Conservation (phyloP, 768 basidiomycete genomes). For the Mycena sanguinolenta region DNA sequence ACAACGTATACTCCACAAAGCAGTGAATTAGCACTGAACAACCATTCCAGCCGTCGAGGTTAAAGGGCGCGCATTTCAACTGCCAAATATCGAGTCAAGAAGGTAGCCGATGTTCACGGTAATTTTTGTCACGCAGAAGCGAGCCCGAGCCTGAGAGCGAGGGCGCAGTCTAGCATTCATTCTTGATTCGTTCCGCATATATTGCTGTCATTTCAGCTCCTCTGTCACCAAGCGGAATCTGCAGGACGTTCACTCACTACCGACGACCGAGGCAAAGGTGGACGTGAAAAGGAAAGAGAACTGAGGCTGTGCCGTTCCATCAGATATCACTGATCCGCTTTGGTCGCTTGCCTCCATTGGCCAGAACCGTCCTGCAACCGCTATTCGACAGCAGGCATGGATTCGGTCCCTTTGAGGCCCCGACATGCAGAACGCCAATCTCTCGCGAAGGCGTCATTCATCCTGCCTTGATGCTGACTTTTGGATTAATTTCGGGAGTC, state of each 20-base stretch:
- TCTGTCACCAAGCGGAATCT: no score
- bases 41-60: not conserved
- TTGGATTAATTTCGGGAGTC: not conserved
- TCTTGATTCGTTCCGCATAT: no score
- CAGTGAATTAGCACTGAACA: no score
- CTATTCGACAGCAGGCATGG: conserved; percentile 4
- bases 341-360: not conserved
- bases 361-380: not conserved
- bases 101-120: no score
- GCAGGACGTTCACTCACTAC: not conserved
- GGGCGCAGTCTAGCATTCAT: no score
- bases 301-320: not conserved
- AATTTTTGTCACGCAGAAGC: no score
- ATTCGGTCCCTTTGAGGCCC: not conserved
- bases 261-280: not conserved
- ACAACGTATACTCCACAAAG: no score
- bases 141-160: no score
- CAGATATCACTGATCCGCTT: not conserved
- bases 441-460: conserved; percentile 7
- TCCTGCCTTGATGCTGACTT: not conserved
- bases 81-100: not conserved
- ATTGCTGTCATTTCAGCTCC: no score
- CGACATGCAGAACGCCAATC: not conserved
- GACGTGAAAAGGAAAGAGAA: not conserved
- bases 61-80: not conserved